A percentile compares a stretch with the other conserved stretches of the same genome.
Conservation (phyloP, 2,329 filamentous ascomycete species). For the Hypoxylon sp. region DNA sequence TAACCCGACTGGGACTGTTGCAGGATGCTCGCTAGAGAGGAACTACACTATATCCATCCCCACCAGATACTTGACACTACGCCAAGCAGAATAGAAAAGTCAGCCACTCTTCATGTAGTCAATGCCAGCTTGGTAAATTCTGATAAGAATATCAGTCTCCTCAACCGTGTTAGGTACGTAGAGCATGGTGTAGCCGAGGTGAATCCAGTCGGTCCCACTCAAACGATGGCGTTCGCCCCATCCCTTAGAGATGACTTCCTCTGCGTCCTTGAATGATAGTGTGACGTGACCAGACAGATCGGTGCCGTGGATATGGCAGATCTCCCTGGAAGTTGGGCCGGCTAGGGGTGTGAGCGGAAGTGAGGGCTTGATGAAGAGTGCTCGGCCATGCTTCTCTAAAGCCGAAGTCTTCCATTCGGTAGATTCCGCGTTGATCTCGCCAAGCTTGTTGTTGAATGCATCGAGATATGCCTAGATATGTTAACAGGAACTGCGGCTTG, state of each 20-base stretch:
- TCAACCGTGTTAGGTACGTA: conserved; percentile 42
- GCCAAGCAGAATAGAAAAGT: neutral
- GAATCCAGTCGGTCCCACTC: conserved; percentile 40
- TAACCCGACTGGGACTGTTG: neutral
- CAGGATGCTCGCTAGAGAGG: conserved; percentile 1
- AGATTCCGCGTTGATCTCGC: conserved; percentile 28
- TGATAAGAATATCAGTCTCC: conserved; percentile 20
- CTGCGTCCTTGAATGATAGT: conserved; percentile 39
- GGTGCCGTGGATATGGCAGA: conserved; percentile 39
- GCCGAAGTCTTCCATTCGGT: conserved; percentile 37
- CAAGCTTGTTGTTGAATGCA: conserved; percentile 30
- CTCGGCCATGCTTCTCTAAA: conserved; percentile 40
- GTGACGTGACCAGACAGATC: conserved; percentile 41
- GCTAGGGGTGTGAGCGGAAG: conserved; percentile 35
- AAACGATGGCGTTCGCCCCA: conserved; percentile 43
- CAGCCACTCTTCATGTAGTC: conserved; percentile 42
- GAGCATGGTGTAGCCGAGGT: conserved; percentile 38
- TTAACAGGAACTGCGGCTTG: conserved; percentile 1
- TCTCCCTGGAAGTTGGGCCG: conserved; percentile 28
- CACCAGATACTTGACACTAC: neutral
- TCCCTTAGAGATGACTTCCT: conserved; percentile 42
- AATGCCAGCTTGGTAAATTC: conserved; percentile 36
- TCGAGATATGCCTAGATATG: conserved; percentile 34
- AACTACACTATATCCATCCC: neutral
- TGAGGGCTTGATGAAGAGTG: conserved; percentile 31